Evolutionary conservation across 345 rosid genomes (phyloP).

Genomic region (Sapria himalayana): DNA sequence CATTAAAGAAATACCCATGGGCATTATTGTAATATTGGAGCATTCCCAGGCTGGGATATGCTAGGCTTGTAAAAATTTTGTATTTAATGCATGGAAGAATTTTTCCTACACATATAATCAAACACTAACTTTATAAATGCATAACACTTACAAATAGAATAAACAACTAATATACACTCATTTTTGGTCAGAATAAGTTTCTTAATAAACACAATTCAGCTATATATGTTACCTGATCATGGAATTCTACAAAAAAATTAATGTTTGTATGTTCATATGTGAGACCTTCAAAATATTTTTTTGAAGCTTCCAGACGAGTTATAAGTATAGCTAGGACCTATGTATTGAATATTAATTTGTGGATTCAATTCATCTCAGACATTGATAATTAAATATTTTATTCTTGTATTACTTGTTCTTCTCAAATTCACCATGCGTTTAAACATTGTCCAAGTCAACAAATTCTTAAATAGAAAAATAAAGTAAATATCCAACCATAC

Average conservation of each 20-base stretch:
- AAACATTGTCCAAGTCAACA: too few species aligned
- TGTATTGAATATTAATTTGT: constrained; percentile 33
- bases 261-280: constrained; percentile 64
- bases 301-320: constrained; percentile 59
- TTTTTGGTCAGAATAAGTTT: not conserved
- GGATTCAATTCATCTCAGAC: constrained; percentile 43
- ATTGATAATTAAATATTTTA: too few species aligned
- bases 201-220: too few species aligned
- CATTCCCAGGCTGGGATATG: constrained; percentile 27
- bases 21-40: constrained; percentile 27
- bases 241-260: constrained; percentile 50
- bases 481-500: too few species aligned
- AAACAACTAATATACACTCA: too few species aligned
- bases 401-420: too few species aligned
- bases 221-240: constrained; percentile 34
- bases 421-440: too few species aligned
- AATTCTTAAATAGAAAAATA: too few species aligned
- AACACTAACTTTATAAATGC: too few species aligned
- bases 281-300: constrained; percentile 65
- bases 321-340: constrained; percentile 34
- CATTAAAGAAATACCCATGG: constrained; percentile 28
- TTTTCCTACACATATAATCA: constrained; percentile 35
- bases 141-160: too few species aligned
- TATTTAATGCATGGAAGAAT: constrained; percentile 23
- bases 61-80: constrained; percentile 38